These are phyloP conservation scores for Phytophthora citrophthora DNA, from an alignment of 352 stramenopile species.

Conservation along the genomic window DNA sequence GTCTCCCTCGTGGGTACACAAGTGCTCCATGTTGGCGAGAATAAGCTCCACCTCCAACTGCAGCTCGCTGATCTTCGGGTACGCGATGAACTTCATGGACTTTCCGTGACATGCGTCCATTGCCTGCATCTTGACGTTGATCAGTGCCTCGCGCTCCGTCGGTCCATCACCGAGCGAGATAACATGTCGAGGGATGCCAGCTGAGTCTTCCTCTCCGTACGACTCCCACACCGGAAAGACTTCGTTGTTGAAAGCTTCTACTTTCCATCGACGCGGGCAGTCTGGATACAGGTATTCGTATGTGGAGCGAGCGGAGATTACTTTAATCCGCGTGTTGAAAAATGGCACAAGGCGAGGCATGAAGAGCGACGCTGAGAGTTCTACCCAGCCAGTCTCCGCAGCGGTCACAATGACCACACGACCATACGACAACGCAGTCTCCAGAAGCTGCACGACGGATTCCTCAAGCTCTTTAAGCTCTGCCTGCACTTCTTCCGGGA, in stretches of 20 bases:
- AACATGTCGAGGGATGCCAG: conserved; percentile 68
- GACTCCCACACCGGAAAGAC: conserved; percentile 81
- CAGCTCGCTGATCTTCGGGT: conserved; percentile 86
- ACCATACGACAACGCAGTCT: conserved; percentile 73
- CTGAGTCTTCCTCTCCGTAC: conserved; percentile 57
- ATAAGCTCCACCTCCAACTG: conserved; percentile 84
- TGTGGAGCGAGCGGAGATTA: conserved; percentile 90
- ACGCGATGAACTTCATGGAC: conserved; percentile 90
- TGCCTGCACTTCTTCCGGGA: conserved; percentile 70
- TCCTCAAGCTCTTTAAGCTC: conserved; percentile 83
- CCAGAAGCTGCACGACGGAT: conserved; percentile 75
- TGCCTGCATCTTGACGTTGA: conserved; percentile 87
- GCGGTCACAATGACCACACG: conserved; percentile 91
- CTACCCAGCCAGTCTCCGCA: conserved; percentile 90
- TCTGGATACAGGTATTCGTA: conserved; percentile 91
- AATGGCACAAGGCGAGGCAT: conserved; percentile 85
- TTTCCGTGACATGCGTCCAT: conserved; percentile 85
- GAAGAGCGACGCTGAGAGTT: conserved; percentile 88
- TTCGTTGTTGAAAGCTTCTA: conserved; percentile 89
- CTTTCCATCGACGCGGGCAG: conserved; percentile 88
- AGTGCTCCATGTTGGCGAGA: conserved; percentile 77
- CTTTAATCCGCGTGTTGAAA: conserved; percentile 83
- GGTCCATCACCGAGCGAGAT: conserved; percentile 86
- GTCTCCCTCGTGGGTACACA: conserved; percentile 85
- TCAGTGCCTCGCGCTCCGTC: conserved; percentile 84